These are phyloP conservation scores for Ustulina deusta DNA, from an alignment of 2,329 filamentous ascomycete genomes.

Conservation along the genomic window DNA sequence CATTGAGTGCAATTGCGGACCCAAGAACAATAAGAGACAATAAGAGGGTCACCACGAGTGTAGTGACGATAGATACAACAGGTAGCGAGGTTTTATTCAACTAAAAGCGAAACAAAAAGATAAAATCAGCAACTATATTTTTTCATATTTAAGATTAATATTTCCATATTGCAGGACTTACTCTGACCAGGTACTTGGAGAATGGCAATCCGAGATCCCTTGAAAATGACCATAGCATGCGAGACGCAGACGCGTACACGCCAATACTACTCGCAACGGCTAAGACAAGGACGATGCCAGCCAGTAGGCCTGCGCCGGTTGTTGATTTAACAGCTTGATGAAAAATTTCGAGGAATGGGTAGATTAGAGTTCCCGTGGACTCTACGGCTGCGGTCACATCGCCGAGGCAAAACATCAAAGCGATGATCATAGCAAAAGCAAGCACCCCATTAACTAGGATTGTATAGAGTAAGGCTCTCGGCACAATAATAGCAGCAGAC, in stretches of 20 bases:
- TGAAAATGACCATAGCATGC: slow-evolving; percentile 48
- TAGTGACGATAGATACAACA: slow-evolving; percentile 40
- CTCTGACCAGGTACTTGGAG: slow-evolving; percentile 41
- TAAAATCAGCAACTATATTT: background rate
- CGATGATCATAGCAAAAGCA: slow-evolving; percentile 44
- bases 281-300: slow-evolving; percentile 41
- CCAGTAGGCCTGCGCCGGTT: slow-evolving; percentile 47
- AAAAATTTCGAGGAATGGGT: slow-evolving; percentile 49
- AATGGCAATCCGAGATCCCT: slow-evolving; percentile 44
- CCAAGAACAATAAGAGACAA: slow-evolving; percentile 48
- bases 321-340: slow-evolving; percentile 41
- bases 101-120: slow-evolving; percentile 20
- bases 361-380: slow-evolving; percentile 40
- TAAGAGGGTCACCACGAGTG: slow-evolving; percentile 40
- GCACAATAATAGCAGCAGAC: slow-evolving; percentile 40
- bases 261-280: slow-evolving; percentile 41
- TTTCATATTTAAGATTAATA: background rate
- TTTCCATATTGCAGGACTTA: no score
- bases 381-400: slow-evolving; percentile 39
- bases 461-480: slow-evolving; percentile 41
- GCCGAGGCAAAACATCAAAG: slow-evolving; percentile 42
- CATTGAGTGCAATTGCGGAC: slow-evolving; percentile 56
- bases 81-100: slow-evolving; percentile 42
- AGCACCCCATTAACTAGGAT: slow-evolving; percentile 44
- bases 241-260: slow-evolving; percentile 42